A percentile compares a stretch with the other conserved stretches of the same genome.
Conservation (phyloP, 768 basidiomycete genomes). For the Leucocoprinus leucothites region DNA sequence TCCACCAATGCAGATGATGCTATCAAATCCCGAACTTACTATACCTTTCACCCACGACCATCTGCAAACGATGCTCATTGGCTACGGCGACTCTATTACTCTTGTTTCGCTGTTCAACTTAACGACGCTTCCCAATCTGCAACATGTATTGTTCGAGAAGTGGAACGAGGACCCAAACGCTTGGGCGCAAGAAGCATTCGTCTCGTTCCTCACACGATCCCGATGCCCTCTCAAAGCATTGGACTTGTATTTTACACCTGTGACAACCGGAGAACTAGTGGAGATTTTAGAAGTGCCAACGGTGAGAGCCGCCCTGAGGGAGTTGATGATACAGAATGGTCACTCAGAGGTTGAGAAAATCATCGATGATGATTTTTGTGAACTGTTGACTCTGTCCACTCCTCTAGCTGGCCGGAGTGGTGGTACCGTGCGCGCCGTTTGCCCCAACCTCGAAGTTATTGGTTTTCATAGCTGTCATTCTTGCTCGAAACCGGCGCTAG, state of each 20-base stretch:
- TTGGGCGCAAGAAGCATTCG: not conserved
- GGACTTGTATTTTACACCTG: not conserved
- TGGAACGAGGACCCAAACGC: not conserved
- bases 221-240: not conserved
- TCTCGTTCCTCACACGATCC: not conserved
- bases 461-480: not conserved
- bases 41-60: not conserved
- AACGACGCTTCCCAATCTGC: not conserved
- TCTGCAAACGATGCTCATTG: not conserved
- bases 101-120: not conserved
- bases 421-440: not conserved
- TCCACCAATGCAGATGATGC: too few relatives aligned
- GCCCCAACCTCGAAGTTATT: not conserved
- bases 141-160: not conserved
- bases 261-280: not conserved
- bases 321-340: not conserved
- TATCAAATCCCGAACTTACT: not conserved
- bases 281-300: not conserved
- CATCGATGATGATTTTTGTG: not conserved
- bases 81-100: not conserved
- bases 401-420: not conserved
- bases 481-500: not conserved
- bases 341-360: not conserved
- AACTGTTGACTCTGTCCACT: not conserved
- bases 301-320: not conserved